Evolutionary conservation across 2,329 filamentous ascomycete genomes (phyloP).

Genomic region (Teratosphaeria nubilosa): DNA sequence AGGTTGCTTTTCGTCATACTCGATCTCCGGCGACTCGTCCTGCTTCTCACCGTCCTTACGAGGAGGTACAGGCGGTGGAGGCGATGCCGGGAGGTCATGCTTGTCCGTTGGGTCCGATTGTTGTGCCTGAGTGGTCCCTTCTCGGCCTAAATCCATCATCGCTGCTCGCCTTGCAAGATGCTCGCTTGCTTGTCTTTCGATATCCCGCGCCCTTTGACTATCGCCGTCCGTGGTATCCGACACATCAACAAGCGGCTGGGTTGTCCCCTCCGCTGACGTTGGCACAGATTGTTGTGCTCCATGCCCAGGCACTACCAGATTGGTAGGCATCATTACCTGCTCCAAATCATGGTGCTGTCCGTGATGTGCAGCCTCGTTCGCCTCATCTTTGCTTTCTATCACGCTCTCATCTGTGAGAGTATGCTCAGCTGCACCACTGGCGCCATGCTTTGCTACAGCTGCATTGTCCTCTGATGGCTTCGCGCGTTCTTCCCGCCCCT

Average conservation of each 20-base stretch:
- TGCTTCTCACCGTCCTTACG: constrained; percentile 18
- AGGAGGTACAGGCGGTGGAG: constrained; percentile 22
- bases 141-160: constrained; percentile 9
- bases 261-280: background rate
- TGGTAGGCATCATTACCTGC: background rate
- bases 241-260: background rate
- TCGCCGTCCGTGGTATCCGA: constrained; percentile 3
- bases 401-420: background rate
- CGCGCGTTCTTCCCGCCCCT: background rate
- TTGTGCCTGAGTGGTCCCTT: background rate
- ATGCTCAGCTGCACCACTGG: background rate
- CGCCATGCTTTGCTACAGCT: background rate
- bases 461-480: background rate
- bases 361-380: background rate
- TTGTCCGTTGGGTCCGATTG: constrained; percentile 3
- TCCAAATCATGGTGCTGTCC: background rate
- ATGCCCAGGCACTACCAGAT: background rate
- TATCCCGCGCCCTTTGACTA: constrained; percentile 5
- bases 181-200: constrained; percentile 21
- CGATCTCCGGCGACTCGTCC: constrained; percentile 7
- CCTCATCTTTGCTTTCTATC: background rate
- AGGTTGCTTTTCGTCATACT: constrained; percentile 23
- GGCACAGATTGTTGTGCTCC: background rate
- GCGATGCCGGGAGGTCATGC: constrained; percentile 15
- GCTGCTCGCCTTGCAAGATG: constrained; percentile 21